Percentiles rank a stretch among this genome's conserved stretches.
These are phyloP conservation scores for Piper betle DNA, from an alignment of 164 flowering plant genomes.

Conservation along the genomic window DNA sequence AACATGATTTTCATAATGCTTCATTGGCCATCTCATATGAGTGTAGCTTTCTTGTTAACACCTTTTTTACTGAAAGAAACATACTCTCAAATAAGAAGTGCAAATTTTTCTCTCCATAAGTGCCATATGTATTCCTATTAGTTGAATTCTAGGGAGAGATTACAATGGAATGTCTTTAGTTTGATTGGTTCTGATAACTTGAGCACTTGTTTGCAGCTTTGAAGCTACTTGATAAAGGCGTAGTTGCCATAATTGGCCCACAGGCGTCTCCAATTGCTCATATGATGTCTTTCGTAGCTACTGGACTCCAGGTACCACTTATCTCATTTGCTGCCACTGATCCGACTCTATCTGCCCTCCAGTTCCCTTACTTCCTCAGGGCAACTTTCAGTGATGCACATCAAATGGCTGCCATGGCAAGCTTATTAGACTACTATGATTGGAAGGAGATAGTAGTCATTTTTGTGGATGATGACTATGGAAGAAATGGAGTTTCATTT, in stretches of 20 bases:
- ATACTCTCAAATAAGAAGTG: too few relatives aligned
- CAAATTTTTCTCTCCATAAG: too few relatives aligned
- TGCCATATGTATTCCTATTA: too few relatives aligned
- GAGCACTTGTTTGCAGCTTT: conserved; percentile 35
- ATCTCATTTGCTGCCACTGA: conserved; percentile 76
- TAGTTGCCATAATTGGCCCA: conserved; percentile 72
- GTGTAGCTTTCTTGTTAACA: neutral
- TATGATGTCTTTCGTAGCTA: conserved; percentile 43
- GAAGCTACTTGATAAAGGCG: conserved; percentile 45
- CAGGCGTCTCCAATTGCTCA: conserved; percentile 77
- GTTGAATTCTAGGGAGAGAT: too few relatives aligned
- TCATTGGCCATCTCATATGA: neutral
- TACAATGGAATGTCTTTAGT: neutral
- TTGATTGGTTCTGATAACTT: neutral
- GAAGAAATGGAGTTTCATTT: conserved; percentile 54
- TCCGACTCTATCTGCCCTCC: conserved; percentile 71
- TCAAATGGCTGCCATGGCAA: conserved; percentile 80
- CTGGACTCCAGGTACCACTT: conserved; percentile 65
- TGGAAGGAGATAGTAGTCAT: conserved; percentile 61
- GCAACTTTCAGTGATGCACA: conserved; percentile 42
- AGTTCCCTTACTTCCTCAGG: conserved; percentile 60
- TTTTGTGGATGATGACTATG: conserved; percentile 57
- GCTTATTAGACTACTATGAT: conserved; percentile 36
- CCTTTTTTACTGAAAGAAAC: too few relatives aligned
- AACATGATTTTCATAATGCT: neutral